A percentile compares a stretch with the other conserved stretches of the same genome.
Evolutionary conservation across 495 filamentous ascomycete genomes (phyloP).

Genomic region (Halenospora varia): DNA sequence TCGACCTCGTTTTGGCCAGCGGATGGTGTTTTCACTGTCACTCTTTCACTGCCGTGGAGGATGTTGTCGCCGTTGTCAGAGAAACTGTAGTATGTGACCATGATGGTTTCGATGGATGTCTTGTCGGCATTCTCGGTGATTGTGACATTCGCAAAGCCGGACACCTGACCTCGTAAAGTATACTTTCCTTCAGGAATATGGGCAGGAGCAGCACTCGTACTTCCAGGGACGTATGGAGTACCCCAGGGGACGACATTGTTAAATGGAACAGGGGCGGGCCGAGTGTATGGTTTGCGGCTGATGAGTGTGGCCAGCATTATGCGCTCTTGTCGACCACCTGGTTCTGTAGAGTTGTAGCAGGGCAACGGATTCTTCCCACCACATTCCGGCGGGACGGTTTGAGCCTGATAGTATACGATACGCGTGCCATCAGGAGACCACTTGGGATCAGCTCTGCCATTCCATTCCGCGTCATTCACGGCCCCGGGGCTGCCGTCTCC

Average conservation of each 20-base stretch:
- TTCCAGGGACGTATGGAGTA: slow-evolving; percentile 21
- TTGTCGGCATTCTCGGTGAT: slow-evolving; percentile 3
- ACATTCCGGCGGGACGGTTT: slow-evolving; percentile 14
- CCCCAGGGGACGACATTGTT: slow-evolving; percentile 21
- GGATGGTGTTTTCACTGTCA: no score
- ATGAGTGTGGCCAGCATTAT: slow-evolving; percentile 22
- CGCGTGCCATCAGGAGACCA: slow-evolving; percentile 24
- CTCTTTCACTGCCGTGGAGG: slow-evolving; percentile 17
- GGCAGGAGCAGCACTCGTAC: background rate
- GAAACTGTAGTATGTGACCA: slow-evolving; percentile 19
- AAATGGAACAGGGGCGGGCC: slow-evolving; percentile 2
- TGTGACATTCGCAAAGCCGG: slow-evolving; percentile 8
- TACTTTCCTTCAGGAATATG: slow-evolving; percentile 11
- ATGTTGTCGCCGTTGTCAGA: slow-evolving; percentile 19
- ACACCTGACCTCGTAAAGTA: slow-evolving; percentile 13
- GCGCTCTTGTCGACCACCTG: slow-evolving; percentile 8
- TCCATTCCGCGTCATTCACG: slow-evolving; percentile 28
- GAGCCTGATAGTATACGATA: slow-evolving; percentile 22
- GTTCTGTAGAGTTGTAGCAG: slow-evolving; percentile 21
- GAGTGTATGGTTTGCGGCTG: slow-evolving; percentile 12
- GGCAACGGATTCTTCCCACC: slow-evolving; percentile 19
- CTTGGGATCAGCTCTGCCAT: slow-evolving; percentile 25
- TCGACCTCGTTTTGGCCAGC: no score
- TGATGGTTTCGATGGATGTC: slow-evolving; percentile 5
- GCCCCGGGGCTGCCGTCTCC: slow-evolving; percentile 24